Evolutionary conservation across 1,284 basidiomycete species (phyloP), one percentile per base, ranked within the genome.

Genomic region (Hymenochaete sp.): DNA sequence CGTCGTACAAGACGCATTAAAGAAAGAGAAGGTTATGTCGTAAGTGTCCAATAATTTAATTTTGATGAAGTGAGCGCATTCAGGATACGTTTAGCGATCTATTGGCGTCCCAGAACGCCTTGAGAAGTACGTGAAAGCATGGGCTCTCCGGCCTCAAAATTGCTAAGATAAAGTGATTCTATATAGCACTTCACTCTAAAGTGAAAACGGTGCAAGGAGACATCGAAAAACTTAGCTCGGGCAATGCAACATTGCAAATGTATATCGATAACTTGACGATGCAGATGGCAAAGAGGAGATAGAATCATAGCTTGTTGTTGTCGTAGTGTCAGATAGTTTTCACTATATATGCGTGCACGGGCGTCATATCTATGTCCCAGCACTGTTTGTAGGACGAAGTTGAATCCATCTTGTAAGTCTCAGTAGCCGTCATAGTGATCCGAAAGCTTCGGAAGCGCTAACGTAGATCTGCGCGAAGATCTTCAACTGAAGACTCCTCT

Each of bases 251-350:
- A 3, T 63, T 91, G 45, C 87, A 91, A 59, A 83, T 82, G 76
- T 91, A 91, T 57, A 89, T 90, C 56, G 86, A 91, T 59, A 91
- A 91, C 55, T 59, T 91, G 52, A 90, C 87, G 0, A 71, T 83
- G 58, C 80, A 89, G 61, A 85, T 88, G 77, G 82, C 83, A 22
- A 84, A 79, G 58, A 67, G 80, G 52, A 71, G 81, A 60, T 83
- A 61, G 68, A 44, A 35, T 5, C 5, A n/a, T n/a, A n/a, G n/a
- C n/a, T n/a, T n/a, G n/a, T n/a, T n/a, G n/a, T n/a, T n/a, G n/a
- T n/a, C n/a, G n/a, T n/a, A n/a, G n/a, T n/a, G n/a, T n/a, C n/a
- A n/a, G n/a, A n/a, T n/a, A n/a, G n/a, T n/a, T n/a, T n/a, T n/a
- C n/a, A n/a, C n/a, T n/a, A n/a, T n/a, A n/a, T n/a, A n/a, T n/a